Evolutionary conservation across 768 basidiomycete genomes (phyloP).

Genomic region (Boletellus ananiceps): DNA sequence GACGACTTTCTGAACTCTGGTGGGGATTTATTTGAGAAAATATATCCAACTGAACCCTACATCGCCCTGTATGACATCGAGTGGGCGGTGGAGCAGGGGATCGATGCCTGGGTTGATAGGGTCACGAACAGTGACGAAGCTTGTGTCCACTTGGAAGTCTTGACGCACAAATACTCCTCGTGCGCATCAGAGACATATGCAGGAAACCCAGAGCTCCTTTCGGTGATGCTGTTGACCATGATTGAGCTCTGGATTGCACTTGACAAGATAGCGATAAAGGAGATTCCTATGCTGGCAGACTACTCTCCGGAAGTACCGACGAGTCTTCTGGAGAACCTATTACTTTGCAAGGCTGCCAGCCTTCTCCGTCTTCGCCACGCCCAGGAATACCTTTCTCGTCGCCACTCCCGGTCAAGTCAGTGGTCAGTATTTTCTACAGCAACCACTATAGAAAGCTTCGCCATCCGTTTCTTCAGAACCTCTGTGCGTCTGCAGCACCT

Average conservation of each 20-base stretch:
- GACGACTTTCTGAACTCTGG: constrained; percentile 13
- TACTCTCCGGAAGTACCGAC: constrained; percentile 45
- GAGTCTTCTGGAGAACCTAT: constrained; percentile 35
- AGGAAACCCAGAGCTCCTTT: constrained; percentile 19
- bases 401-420: constrained; percentile 15
- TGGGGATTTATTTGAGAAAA: constrained; percentile 10
- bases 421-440: constrained; percentile 33
- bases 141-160: constrained; percentile 25
- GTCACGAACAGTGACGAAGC: constrained; percentile 17
- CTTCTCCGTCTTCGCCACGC: constrained; percentile 30
- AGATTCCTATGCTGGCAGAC: constrained; percentile 7
- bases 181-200: constrained; percentile 25
- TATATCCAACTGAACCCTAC: constrained; percentile 7
- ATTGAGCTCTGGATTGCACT: neutral
- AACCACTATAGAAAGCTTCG: constrained; percentile 21
- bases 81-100: constrained; percentile 22
- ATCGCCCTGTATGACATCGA: constrained; percentile 37
- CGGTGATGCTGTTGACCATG: neutral
- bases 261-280: neutral
- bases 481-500: constrained; percentile 19
- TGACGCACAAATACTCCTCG: constrained; percentile 23
- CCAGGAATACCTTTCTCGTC: constrained; percentile 27
- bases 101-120: constrained; percentile 33
- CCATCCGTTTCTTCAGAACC: constrained; percentile 30
- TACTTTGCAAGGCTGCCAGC: constrained; percentile 32